Evolutionary conservation across 495 filamentous ascomycete species (phyloP).

Genomic region (Talaromyces ruber): DNA sequence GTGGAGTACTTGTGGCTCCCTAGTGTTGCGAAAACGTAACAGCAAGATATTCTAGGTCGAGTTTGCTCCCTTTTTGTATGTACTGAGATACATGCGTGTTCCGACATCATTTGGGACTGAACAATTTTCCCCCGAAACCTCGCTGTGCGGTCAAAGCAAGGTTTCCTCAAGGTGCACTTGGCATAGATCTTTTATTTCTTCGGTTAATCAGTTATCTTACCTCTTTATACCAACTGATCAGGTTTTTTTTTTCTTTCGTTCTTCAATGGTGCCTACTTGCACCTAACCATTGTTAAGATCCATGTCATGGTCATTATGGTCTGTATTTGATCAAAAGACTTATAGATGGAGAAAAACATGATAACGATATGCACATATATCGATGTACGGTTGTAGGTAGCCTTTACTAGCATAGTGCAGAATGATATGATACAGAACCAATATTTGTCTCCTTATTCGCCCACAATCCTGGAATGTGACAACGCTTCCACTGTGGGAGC

Average conservation of each 20-base stretch:
- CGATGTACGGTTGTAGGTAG: background rate
- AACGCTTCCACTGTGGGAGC: background rate
- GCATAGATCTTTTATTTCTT: background rate
- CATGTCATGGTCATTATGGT: background rate
- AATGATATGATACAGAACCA: background rate
- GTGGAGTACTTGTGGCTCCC: slow-evolving; percentile 37
- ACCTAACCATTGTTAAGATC: background rate
- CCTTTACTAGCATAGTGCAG: background rate
- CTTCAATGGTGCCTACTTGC: background rate
- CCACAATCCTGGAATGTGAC: background rate
- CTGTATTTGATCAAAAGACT: background rate
- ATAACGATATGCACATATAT: background rate
- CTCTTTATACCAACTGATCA: background rate
- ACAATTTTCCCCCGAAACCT: background rate
- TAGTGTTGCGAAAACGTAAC: background rate
- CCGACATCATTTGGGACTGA: background rate
- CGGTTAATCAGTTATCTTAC: background rate
- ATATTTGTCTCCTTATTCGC: background rate
- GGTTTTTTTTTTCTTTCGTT: background rate
- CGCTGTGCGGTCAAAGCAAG: background rate
- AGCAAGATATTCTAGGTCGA: background rate
- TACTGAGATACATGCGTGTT: background rate
- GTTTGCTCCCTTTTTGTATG: background rate
- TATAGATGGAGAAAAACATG: background rate
- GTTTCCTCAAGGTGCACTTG: background rate